A percentile compares a stretch with the other conserved stretches of the same genome.
These are phyloP conservation scores for Panaeolus papilionaceus DNA, from an alignment of 768 basidiomycete genomes.

Conservation along the genomic window DNA sequence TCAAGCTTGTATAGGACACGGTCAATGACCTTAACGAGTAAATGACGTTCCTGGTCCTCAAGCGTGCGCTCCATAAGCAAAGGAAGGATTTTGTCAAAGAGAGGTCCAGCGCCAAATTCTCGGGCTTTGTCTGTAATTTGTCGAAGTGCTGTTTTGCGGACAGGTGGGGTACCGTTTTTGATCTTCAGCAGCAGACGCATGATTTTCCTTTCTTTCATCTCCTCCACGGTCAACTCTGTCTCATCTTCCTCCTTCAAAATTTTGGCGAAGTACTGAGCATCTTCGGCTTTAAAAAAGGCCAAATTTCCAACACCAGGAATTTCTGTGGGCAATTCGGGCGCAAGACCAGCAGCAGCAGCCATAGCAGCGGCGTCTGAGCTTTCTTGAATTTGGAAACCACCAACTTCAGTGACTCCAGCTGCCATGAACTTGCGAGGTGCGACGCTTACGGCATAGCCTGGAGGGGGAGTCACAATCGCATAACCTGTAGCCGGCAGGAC, in stretches of 20 bases:
- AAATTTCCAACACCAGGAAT: conserved; percentile 97
- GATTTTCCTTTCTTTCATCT: conserved; percentile 99
- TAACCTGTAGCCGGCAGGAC: conserved; percentile 90
- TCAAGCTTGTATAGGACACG: conserved; percentile 98
- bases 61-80: conserved; percentile 97
- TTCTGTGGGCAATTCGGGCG: conserved; percentile 93
- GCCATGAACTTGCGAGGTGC: conserved; percentile 68
- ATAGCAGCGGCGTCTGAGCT: conserved; percentile 89
- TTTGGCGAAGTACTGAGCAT: conserved; percentile 97
- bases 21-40: conserved; percentile 99
- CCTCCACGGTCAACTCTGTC: conserved; percentile 89
- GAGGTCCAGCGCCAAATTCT: conserved; percentile 96
- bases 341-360: conserved; percentile 90
- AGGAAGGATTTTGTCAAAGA: conserved; percentile 98
- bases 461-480: conserved; percentile 90
- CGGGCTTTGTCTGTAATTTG: conserved; percentile 99
- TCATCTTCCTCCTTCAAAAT: conserved; percentile 96
- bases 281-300: conserved; percentile 98
- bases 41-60: conserved; percentile 97
- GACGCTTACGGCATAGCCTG: conserved; percentile 87
- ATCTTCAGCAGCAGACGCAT: conserved; percentile 98
- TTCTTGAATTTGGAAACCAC: conserved; percentile 97
- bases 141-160: conserved; percentile 95
- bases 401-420: conserved; percentile 59
- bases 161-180: conserved; percentile 99